A percentile compares a stretch with the other conserved stretches of the same genome.
These are phyloP conservation scores for Warburgia ugandensis DNA, from an alignment of 164 flowering plant species.

Conservation along the genomic window DNA sequence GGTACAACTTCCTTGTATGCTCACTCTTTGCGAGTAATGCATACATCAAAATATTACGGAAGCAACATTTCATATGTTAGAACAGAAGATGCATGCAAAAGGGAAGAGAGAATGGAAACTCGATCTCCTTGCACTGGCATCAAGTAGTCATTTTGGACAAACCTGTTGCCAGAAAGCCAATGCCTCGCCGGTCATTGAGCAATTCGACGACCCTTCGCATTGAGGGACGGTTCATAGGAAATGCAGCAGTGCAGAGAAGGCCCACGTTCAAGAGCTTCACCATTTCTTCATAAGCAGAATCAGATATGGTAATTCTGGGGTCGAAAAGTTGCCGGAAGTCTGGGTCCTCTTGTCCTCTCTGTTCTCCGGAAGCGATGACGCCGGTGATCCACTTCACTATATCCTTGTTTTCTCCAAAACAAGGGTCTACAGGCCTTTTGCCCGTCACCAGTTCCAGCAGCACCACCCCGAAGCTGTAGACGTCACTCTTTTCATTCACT, in stretches of 20 bases:
- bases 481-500: constrained; percentile 18
- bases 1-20: no score
- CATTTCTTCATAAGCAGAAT: constrained; percentile 36
- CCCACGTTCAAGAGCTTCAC: constrained; percentile 52
- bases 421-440: constrained; percentile 11
- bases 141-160: no score
- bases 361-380: constrained; percentile 16
- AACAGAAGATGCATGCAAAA: no score
- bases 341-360: constrained; percentile 11
- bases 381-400: constrained; percentile 65
- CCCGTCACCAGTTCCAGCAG: constrained; percentile 16
- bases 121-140: no score
- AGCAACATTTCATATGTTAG: no score
- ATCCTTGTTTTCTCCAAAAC: constrained; percentile 26
- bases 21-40: no score
- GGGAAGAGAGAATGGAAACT: no score
- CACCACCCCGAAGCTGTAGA: constrained; percentile 17
- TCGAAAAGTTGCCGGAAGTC: constrained; percentile 40
- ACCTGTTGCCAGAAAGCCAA: neutral
- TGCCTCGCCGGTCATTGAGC: constrained; percentile 28
- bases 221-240: constrained; percentile 60
- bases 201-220: constrained; percentile 69
- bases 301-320: constrained; percentile 34
- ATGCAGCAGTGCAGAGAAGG: constrained; percentile 46
- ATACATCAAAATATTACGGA: no score